Base-by-base conservation (phyloP, 2,329 filamentous ascomycete species). In the Aurifilum marmelostoma region DNA sequence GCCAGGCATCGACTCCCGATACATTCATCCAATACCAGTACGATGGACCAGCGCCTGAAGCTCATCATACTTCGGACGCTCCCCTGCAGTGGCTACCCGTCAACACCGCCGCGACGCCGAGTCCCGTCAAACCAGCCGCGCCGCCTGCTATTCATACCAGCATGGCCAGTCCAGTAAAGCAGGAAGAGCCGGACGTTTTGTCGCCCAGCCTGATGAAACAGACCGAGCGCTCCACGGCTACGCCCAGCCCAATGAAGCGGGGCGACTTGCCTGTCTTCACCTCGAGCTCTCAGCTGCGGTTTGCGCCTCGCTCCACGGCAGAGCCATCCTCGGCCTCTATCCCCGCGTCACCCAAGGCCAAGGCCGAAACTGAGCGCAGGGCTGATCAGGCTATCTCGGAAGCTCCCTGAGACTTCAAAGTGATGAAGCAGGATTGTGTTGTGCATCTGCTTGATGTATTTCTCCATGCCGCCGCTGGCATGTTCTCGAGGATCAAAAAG, bases 21-120 rank as follows among this genome's bases (percentile, higher is more conserved):
- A 74, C 84, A 29, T 88, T 88, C 70, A 79, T 88, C 32, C 81
- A 81, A 0, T 88, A 88, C 71, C 84, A 88, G 69, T 85, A 87
- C 0, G 82, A 86, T n/a, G 87, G 86, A 0, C 83, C 85, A 1
- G 70, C 78, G 0, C 80, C 85, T 0, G 75, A 77, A 4, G 65
- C n/a, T n/a, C n/a, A 81, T 0, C 71, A 82, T 21, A 73, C 77
- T 8, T 77, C 77, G 41, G 75, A 79, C 39, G 81, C 82, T 70
- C 76, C 80, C 5, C 76, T 87, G 65, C 81, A 81, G 65, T 88
- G 85, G 85, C 77, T 87, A 32, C 83, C 84, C 18, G 84, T 85
- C 4, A 86, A 85, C 68, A 79, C 76, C 3, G 78, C 76, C 6
- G 71, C 77, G 0, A 79, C 78, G n/a, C 77, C 79, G 4, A 69